Evolutionary conservation across 1,284 basidiomycete species (phyloP), one percentile per base, ranked within the genome.

Genomic region (Heterobasidion irregulare): DNA sequence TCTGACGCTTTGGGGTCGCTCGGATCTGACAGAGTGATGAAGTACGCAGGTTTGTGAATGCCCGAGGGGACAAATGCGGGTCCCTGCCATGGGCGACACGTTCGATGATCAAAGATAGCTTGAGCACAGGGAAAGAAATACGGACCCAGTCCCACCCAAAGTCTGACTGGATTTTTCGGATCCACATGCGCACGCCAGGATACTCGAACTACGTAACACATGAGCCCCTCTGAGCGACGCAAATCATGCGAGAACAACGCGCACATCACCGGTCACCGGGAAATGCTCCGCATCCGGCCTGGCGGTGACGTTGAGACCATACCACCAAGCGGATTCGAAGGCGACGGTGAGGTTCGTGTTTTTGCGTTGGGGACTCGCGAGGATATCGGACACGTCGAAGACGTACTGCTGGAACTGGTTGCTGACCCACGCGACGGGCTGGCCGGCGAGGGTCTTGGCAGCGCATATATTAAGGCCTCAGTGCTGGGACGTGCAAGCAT

Each of bases 141-240:
- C 68, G 49, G 55, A 81, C 78, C 79, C 78, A 81, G 64, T 82
- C 79, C 78, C 79, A 80, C 2, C 78, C 79, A 59, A 80, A 82
- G 63, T 82, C 79, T n/a, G 74, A 76, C 43, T 76, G 70, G 13
- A 74, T 72, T 65, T 83, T 81, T 2, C 79, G 73, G 19, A 80
- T 69, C 65, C 72, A 80, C 36, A 74, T 67, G 45, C 76, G 75
- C 19, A 76, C 72, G 15, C 71, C 74, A 1, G 78, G 73, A 55
- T 77, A 78, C 60, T 80, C 79, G 55, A 73, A 80, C 75, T 79
- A n/a, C 9, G 9, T 3, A 9, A 9, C 44, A 33, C 26, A 26
- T 26, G 26, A 38, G 13, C 45, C 16, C n/a, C 18, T 18, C 10
- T 7, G 13, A 55, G 16, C 43, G 51, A 15, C 34, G 34, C 15